Base-by-base conservation (phyloP, 805 yeast genomes). In the Brettanomyces bruxellensis region DNA sequence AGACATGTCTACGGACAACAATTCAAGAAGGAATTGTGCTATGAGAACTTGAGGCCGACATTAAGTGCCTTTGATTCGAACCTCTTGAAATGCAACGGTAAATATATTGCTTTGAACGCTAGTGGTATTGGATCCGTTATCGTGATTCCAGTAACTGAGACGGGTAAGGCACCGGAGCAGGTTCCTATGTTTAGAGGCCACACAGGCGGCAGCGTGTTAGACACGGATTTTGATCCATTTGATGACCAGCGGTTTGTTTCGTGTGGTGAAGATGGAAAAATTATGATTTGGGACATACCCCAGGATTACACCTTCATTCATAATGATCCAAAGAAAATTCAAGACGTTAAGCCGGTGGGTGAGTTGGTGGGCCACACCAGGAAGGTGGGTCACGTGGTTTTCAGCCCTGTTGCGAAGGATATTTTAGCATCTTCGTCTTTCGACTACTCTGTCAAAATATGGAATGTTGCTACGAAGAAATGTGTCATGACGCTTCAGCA, bases 101-200 rank as follows among this genome's bases (percentile, higher is more conserved):
- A 84, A 62, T 93, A 78, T 58, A 66, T 93, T 38, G 75, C 96
- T 1, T 83, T 89, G 53, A 89, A 87, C 63, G 74, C 96, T 32
- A 83, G 95, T 9, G 98, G 98, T 38, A 98, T 98, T 51, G 99
- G 99, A 45, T 95, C 98, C 0, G 90, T 93, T 70, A 96, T 96
- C 1, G 86, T 95, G 11, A 80, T 93, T 49, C 99, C 99, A 2
- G 69, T 87, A 25, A 62, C 64, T 7, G 96, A 91, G 64, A 82
- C 79, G 18, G 98, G 99, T 8, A 93, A 90, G 61, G 81, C 90
- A 6, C 97, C 96, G 4, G 99, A 93, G 56, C 79, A 83, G 50
- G 90, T 89, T 43, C 93, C 99, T 2, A 73, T 93, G 54, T 93
- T 91, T 66, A 79, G 96, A 58, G 99, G 99, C 13, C 99, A 91